Percentiles rank a stretch among this genome's conserved stretches.
Conservation (phyloP, 257 asterid genomes). For the Lantana camara region DNA sequence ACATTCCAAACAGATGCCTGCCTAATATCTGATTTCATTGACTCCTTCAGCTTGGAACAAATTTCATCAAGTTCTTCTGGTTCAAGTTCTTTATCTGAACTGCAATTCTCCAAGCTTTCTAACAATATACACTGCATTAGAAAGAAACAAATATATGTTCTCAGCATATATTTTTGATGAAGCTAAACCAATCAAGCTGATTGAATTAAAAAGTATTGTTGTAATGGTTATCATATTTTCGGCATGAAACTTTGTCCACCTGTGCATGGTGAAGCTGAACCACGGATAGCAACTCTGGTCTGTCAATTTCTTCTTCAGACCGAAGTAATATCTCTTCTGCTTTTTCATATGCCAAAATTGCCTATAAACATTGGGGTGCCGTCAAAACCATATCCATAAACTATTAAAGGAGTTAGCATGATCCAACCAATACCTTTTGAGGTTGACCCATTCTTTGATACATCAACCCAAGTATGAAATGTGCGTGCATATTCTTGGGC, state of each 20-base stretch:
- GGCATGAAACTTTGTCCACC: conserved; percentile 41
- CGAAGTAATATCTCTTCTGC: conserved; percentile 93
- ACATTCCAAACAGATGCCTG: conserved; percentile 92
- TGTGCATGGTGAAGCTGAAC: conserved; percentile 97
- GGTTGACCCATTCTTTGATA: conserved; percentile 98
- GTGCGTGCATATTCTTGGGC: conserved; percentile 97
- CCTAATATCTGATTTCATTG: conserved; percentile 75
- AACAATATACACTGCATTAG: conserved; percentile 77
- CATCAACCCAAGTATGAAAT: conserved; percentile 95
- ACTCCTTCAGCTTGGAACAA: conserved; percentile 68
- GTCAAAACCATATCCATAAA: conserved; percentile 18
- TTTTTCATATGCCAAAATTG: conserved; percentile 81
- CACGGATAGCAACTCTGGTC: conserved; percentile 93
- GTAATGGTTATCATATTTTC: conserved; percentile 13
- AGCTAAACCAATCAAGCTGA: too few species aligned
- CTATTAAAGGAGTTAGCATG: conserved; percentile 19
- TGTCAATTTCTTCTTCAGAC: conserved; percentile 89
- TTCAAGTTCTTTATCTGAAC: conserved; percentile 73
- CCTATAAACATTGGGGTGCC: conserved; percentile 48
- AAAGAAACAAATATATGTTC: conserved; percentile 19
- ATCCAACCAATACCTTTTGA: conserved; percentile 70
- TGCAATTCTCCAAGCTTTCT: conserved; percentile 72
- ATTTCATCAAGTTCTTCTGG: conserved; percentile 82
- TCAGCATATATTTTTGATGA: conserved; percentile 3
- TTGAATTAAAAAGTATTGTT: too few species aligned